Percentiles rank a stretch among this genome's conserved stretches.
Conservation (phyloP, 2,329 filamentous ascomycete species). For the Escovopsis weberi region DNA sequence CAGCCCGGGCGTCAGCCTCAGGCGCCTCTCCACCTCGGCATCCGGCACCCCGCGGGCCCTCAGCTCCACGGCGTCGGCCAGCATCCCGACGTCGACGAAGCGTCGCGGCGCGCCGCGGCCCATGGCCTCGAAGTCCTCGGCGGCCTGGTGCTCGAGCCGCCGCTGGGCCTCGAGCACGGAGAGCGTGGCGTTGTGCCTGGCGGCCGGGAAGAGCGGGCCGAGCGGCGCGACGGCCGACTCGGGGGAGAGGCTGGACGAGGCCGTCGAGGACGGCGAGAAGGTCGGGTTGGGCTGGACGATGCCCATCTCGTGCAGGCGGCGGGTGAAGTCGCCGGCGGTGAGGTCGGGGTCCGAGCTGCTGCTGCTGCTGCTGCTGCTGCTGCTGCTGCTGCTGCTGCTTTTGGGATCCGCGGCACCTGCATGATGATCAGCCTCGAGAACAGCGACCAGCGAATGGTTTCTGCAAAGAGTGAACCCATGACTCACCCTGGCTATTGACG, state of each 20-base stretch:
- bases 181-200: constrained; percentile 29
- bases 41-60: constrained; percentile 23
- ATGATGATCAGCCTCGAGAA: constrained; percentile 13
- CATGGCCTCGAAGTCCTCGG: constrained; percentile 28
- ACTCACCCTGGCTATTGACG: too few species aligned
- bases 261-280: constrained; percentile 36
- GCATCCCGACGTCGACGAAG: constrained; percentile 32
- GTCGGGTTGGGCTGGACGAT: constrained; percentile 39
- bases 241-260: constrained; percentile 9
- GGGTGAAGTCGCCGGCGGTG: constrained; percentile 30
- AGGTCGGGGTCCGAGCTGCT: constrained; percentile 20
- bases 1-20: constrained; percentile 31
- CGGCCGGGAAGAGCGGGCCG: constrained; percentile 16
- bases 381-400: constrained; percentile 9
- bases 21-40: constrained; percentile 29
- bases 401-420: constrained; percentile 22
- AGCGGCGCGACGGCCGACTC: constrained; percentile 9
- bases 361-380: constrained; percentile 33
- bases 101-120: constrained; percentile 22
- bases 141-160: constrained; percentile 27
- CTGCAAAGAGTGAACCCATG: too few species aligned
- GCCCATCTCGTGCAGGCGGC: constrained; percentile 39
- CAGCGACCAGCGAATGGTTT: too few species aligned
- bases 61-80: constrained; percentile 32
- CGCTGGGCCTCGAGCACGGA: constrained; percentile 34